Conservation (phyloP, 345 rosid genomes). For the Ceriops tagal region DNA sequence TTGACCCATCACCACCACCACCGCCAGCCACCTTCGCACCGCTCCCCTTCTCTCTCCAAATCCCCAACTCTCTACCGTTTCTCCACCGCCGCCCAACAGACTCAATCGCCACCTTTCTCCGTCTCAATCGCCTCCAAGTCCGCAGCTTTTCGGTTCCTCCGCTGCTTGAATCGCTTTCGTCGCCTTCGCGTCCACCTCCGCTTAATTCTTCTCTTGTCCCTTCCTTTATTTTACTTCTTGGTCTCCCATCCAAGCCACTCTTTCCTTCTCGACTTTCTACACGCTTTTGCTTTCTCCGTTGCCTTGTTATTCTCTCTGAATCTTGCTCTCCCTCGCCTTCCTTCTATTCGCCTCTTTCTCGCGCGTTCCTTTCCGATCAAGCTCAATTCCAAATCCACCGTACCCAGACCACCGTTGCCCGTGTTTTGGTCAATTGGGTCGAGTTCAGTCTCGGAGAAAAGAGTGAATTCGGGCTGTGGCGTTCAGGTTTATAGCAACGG, state of each 20-base stretch:
- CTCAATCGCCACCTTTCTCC: constrained; percentile 30
- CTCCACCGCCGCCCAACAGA: constrained; percentile 28
- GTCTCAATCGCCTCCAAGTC: constrained; percentile 47
- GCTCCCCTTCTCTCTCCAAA: constrained; percentile 45
- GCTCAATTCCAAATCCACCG: constrained; percentile 32
- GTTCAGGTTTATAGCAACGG: constrained; percentile 84
- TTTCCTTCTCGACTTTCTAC: constrained; percentile 71
- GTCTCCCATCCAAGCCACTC: constrained; percentile 82
- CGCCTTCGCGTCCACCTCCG: constrained; percentile 58
- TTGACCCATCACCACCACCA: constrained; percentile 34
- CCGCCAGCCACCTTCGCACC: constrained; percentile 24
- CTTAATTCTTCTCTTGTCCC: constrained; percentile 56
- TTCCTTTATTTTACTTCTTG: constrained; percentile 71
- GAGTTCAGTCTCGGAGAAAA: constrained; percentile 55
- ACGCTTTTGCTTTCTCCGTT: constrained; percentile 81
- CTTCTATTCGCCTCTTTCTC: constrained; percentile 70
- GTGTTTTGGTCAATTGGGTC: constrained; percentile 96
- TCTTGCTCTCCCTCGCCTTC: constrained; percentile 75
- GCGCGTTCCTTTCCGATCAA: constrained; percentile 78
- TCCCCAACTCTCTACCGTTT: constrained; percentile 54
- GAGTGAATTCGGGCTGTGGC: constrained; percentile 76
- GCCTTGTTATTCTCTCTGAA: constrained; percentile 70
- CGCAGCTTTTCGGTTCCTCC: constrained; percentile 43
- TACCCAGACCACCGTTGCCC: constrained; percentile 49
- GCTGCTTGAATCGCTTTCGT: constrained; percentile 45